Evolutionary conservation across 2,329 filamentous ascomycete species (phyloP).

Genomic region (Cadophora malorum): DNA sequence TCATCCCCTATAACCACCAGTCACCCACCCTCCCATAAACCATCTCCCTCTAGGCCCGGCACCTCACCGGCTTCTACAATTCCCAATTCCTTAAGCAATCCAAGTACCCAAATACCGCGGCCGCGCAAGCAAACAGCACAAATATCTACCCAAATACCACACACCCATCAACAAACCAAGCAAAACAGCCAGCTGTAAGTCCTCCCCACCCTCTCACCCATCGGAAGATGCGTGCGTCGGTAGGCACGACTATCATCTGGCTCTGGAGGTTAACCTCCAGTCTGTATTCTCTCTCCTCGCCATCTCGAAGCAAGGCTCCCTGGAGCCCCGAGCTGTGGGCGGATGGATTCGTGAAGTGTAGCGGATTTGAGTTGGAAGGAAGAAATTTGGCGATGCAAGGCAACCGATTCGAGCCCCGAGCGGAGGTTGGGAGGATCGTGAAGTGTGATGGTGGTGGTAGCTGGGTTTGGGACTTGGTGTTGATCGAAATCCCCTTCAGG

Average conservation of each 20-base stretch:
- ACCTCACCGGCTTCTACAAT: not conserved
- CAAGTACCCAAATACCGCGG: not conserved
- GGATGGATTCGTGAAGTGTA: not conserved
- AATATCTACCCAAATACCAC: not conserved
- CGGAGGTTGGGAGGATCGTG: not conserved
- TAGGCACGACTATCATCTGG: not conserved
- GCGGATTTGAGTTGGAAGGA: not conserved
- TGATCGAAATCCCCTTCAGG: not conserved
- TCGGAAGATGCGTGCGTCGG: not conserved
- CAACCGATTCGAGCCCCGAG: not conserved
- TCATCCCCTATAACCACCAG: not conserved
- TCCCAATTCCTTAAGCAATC: not conserved
- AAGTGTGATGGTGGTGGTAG: constrained; percentile 8
- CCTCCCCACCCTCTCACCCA: too few species aligned
- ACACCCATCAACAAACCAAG: not conserved
- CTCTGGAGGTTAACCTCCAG: not conserved
- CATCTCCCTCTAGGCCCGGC: not conserved
- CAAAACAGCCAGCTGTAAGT: not conserved
- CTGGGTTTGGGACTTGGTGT: not conserved
- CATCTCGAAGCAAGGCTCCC: not conserved
- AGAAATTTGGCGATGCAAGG: not conserved
- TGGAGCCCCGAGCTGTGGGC: not conserved
- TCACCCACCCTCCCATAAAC: not conserved
- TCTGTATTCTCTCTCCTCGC: not conserved
- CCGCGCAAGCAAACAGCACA: not conserved